Base-by-base conservation (phyloP, 2,329 filamentous ascomycete genomes). In the Neobulgaria alba region DNA sequence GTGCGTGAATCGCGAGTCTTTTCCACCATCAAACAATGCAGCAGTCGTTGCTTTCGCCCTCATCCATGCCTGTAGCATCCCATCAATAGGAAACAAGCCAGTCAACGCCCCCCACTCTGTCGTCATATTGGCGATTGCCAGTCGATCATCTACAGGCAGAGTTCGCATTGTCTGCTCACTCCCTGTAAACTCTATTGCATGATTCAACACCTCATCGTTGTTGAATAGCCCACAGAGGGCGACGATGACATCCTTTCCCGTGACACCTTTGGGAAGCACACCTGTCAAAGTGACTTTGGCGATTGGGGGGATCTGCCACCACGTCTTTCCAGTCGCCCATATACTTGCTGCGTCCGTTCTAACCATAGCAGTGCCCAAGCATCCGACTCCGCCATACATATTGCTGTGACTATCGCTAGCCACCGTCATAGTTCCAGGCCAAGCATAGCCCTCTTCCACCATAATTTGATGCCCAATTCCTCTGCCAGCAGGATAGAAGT, bases 401-500 rank as follows among this genome's bases (percentile, higher is more conserved):
- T 88, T 92, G 21, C 70, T 77, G 60, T 95, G 88, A 33, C 68
- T 75, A 60, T 89, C 84, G 1, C 76, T 83, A 0, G 85, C 90
- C 1, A 95, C 88, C 0, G 75, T 76, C 37, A 95, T 62, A 0
- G 85, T 93, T 1, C 85, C 83, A 0, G 90, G 90, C 87, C 87
- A 96, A 55, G 68, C 82, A 68, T 71, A 87, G 10, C 79, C 82
- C 60, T 86, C 86, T 60, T 95, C 88, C 0, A 94, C 76, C 83
- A 92, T 88, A 52, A 90, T 81, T 61, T 95, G 90, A 60, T 95
- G 90, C 0, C 88, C 89, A 55, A 95, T 95, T 10, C 86, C 86
- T 33, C 77, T 64, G 1, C 85, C 85, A 1, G 85, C 81, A 1
- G 79, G 79, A 54, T 82, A 94, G 58, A 89, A 88, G 42, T 79